Evolutionary conservation across 768 basidiomycete species (phyloP).

Genomic region (Mycena sanguinolenta): DNA sequence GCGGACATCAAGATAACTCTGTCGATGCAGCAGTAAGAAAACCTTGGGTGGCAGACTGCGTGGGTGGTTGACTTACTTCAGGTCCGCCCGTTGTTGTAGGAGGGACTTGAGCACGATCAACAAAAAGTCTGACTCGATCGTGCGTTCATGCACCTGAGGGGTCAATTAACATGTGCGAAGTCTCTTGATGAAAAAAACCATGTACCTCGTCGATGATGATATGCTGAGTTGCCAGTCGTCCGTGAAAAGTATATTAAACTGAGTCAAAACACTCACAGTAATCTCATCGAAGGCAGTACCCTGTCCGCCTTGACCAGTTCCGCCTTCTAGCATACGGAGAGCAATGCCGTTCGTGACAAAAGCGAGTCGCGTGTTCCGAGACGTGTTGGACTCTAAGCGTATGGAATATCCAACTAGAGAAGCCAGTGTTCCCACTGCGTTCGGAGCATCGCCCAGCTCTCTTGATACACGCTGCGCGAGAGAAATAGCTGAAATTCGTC

Average conservation of each 20-base stretch:
- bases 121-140: conserved; percentile 97
- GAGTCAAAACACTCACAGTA: conserved; percentile 68
- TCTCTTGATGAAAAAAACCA: conserved; percentile 8
- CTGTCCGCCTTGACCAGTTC: conserved; percentile 74
- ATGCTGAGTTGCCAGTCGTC: conserved; percentile 64
- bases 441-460: conserved; percentile 89
- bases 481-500: conserved; percentile 96
- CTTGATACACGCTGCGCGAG: conserved; percentile 94
- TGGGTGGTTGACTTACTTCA: conserved; percentile 71
- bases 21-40: conserved; percentile 22
- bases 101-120: conserved; percentile 93
- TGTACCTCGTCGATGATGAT: conserved; percentile 94
- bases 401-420: conserved; percentile 97
- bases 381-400: conserved; percentile 89
- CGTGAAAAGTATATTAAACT: conserved; percentile 13
- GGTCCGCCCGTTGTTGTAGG: conserved; percentile 77
- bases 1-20: conserved; percentile 98
- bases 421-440: conserved; percentile 77
- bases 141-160: conserved; percentile 91
- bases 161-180: conserved; percentile 9
- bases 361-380: conserved; percentile 80
- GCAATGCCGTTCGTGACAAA: conserved; percentile 97
- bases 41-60: neutral
- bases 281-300: conserved; percentile 93
- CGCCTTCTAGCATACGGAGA: conserved; percentile 94